Percentiles rank a stretch among this genome's conserved stretches.
Conservation (phyloP, 148 eudicot species). For the Vaccinium myrtillus region DNA sequence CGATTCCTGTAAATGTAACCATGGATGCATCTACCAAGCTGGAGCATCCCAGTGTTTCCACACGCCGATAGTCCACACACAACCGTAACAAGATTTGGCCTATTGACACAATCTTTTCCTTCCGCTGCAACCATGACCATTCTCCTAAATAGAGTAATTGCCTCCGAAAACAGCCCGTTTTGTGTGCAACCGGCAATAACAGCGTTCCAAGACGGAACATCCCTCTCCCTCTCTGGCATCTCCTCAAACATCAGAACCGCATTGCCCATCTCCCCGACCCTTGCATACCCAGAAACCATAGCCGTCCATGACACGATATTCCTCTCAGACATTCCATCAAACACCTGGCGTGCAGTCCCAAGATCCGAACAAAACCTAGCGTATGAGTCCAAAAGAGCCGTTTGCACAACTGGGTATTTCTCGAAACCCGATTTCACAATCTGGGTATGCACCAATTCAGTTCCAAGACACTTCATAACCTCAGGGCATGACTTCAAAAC, state of each 20-base stretch:
- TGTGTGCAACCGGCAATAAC: slow-evolving; percentile 71
- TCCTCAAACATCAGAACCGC: slow-evolving; percentile 62
- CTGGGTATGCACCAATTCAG: slow-evolving; percentile 66
- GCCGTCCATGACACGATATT: slow-evolving; percentile 78
- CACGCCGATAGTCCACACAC: slow-evolving; percentile 66
- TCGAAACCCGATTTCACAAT: slow-evolving; percentile 58
- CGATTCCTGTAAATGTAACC: slow-evolving; percentile 46
- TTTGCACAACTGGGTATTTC: slow-evolving; percentile 66
- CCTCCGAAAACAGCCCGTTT: slow-evolving; percentile 71
- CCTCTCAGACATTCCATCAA: slow-evolving; percentile 75
- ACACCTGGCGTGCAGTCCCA: slow-evolving; percentile 46
- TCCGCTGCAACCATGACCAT: slow-evolving; percentile 33
- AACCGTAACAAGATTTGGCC: slow-evolving; percentile 59
- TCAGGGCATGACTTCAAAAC: slow-evolving; percentile 53
- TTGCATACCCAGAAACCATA: slow-evolving; percentile 67
- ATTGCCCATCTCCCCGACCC: slow-evolving; percentile 57
- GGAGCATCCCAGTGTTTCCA: slow-evolving; percentile 69
- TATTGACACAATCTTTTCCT: slow-evolving; percentile 16
- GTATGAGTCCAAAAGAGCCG: slow-evolving; percentile 56
- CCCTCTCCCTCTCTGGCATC: slow-evolving; percentile 62
- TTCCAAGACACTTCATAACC: slow-evolving; percentile 33
- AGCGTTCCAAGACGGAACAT: slow-evolving; percentile 74
- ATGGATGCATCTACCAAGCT: slow-evolving; percentile 65
- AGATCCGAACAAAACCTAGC: slow-evolving; percentile 47
- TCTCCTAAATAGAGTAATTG: slow-evolving; percentile 47